Conservation (phyloP, 192 early-diverging fungal species). For the Chytriomyces sp. region DNA sequence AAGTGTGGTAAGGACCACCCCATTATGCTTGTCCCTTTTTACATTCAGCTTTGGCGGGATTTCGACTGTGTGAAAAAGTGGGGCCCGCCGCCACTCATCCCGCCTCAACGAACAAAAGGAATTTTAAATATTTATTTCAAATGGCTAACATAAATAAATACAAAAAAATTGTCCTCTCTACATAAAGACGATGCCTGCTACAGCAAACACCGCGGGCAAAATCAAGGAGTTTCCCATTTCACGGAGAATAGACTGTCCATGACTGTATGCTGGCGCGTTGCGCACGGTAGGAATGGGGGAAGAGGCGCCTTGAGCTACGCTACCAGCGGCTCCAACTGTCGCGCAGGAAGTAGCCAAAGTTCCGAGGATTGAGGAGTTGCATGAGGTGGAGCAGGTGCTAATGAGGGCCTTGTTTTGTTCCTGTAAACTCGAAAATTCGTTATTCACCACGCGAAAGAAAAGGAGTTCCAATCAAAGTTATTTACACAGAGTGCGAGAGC, state of each 20-base stretch:
- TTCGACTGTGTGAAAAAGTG: too few species aligned
- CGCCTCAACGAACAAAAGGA: too few species aligned
- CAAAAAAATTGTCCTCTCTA: not conserved
- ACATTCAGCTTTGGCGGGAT: too few species aligned
- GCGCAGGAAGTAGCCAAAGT: not conserved
- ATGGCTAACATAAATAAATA: not conserved
- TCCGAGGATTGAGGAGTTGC: not conserved
- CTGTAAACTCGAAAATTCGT: not conserved
- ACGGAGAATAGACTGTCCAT: not conserved
- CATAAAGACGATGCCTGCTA: not conserved
- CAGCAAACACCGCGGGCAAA: not conserved
- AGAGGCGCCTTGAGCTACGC: not conserved
- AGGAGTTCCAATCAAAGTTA: not conserved
- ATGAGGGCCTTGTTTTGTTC: slow-evolving; percentile 5
- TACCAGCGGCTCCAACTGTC: not conserved
- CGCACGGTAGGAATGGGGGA: not conserved
- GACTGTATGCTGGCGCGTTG: not conserved
- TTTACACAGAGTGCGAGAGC: slow-evolving; percentile 21
- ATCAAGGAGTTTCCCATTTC: not conserved
- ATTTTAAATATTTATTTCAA: too few species aligned
- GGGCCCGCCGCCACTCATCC: too few species aligned
- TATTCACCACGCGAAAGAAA: too few species aligned
- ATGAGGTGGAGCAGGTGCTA: not conserved
- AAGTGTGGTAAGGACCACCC: too few species aligned
- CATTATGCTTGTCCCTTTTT: too few species aligned